Evolutionary conservation across 495 filamentous ascomycete species (phyloP), one percentile per base, ranked within the genome.

Genomic region (Aspergillus saccharolyticus): DNA sequence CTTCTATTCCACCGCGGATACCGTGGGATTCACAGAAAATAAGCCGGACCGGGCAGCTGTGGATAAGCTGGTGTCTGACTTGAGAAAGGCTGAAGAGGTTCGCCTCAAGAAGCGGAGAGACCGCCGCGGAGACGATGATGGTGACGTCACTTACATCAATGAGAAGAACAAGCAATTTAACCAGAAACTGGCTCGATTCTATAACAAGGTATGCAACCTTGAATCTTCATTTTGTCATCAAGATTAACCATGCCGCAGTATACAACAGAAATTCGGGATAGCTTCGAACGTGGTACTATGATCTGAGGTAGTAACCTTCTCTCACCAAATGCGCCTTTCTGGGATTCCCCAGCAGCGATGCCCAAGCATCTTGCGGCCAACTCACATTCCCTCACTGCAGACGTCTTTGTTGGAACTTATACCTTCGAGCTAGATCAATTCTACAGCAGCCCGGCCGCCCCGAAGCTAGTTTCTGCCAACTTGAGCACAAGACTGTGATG

Each of bases 121-220:
- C 57, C 81, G 90, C 55, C 83, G 80, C 71, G 84, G 82, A 15
- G 83, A 89, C 60, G 88, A 89, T 20, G 90, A 91, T 33, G 83
- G 82, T 22, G 94, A 98, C 69, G 89, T 97, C 57, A 97, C 95
- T 10, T 97, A 95, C 74, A 98, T 98, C 80, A 98, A 98, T 72
- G 91, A 96, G 73, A 97, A 97, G 87, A 96, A 96, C 79, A 96
- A 96, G 79, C 90, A 96, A 78, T 97, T 98, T 78, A 98, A 98
- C 82, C 87, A 94, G 76, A 97, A 97, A 75, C 73, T 98, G 73
- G 78, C 85, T 50, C 81, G 95, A 63, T 97, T 96, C 71, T 98
- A 98, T 73, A 92, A 97, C 77, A 96, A 96, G 82, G 84, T 87
- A 76, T 53, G 70, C 47, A 58, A 14, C 24, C 19, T 3, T 21